Evolutionary conservation across 106 monocot genomes (phyloP).

Genomic region (Dioscorea alata): DNA sequence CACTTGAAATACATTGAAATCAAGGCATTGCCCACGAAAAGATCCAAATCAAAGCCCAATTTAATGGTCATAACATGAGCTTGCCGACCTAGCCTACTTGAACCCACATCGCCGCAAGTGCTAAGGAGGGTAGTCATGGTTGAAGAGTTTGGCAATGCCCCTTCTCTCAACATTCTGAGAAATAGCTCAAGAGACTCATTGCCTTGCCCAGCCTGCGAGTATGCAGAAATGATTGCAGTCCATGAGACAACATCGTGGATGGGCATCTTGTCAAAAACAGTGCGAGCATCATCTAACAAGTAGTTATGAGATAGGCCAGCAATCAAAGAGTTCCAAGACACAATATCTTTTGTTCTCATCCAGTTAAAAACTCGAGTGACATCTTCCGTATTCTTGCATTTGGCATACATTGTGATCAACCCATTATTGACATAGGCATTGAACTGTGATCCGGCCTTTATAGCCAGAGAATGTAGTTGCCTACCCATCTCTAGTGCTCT

Average conservation of each 20-base stretch:
- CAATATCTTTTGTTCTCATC: slow-evolving; percentile 48
- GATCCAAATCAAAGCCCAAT: slow-evolving; percentile 28
- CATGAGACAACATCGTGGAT: slow-evolving; percentile 53
- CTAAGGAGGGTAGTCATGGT: slow-evolving; percentile 45
- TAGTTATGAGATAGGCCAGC: slow-evolving; percentile 38
- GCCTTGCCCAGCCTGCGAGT: slow-evolving; percentile 41
- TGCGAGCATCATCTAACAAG: slow-evolving; percentile 43
- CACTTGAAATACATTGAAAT: slow-evolving; percentile 69
- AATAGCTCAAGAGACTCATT: slow-evolving; percentile 43
- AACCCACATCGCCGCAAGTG: slow-evolving; percentile 28
- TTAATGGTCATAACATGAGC: slow-evolving; percentile 31
- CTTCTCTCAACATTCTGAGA: slow-evolving; percentile 35
- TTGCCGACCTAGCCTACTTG: slow-evolving; percentile 29
- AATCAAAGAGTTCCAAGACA: slow-evolving; percentile 68
- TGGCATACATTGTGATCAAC: slow-evolving; percentile 67
- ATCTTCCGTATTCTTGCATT: slow-evolving; percentile 34
- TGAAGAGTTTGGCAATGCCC: slow-evolving; percentile 28
- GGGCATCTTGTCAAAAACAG: slow-evolving; percentile 51
- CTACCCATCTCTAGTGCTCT: slow-evolving; percentile 46
- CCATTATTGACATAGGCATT: slow-evolving; percentile 51
- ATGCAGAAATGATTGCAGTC: slow-evolving; percentile 69
- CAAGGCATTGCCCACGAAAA: slow-evolving; percentile 47
- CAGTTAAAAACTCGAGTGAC: slow-evolving; percentile 30
- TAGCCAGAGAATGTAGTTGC: slow-evolving; percentile 52
- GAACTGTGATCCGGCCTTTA: slow-evolving; percentile 57